Base-by-base conservation (phyloP, 78 protist genomes). In the Mastigamoeba balamuthi region DNA sequence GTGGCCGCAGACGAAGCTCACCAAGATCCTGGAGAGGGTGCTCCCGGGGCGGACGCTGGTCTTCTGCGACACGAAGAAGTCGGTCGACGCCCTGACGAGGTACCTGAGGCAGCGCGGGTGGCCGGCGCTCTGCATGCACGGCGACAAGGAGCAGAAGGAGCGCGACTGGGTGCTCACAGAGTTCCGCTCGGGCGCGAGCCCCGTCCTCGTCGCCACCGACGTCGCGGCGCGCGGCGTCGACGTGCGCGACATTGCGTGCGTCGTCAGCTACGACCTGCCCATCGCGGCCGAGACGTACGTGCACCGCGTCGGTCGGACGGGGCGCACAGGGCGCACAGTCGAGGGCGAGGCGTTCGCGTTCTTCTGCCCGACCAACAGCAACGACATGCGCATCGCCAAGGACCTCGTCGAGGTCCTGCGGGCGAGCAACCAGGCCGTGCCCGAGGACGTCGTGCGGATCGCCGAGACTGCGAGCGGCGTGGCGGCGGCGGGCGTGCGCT, bases 171-270 rank as follows among this genome's bases (percentile, higher is more conserved):
- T 77, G 37, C 74, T 75, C 33, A 28, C 42, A 36, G 33, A 72
- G 28, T 76, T 77, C 67, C n/a, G 63, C 23, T 43, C 43, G 42
- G 65, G 43, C n/a, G 23, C 40, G 30, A 66, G 73, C 38, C 86
- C 89, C 25, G 63, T 97, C 64, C 72, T 97, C 37, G 90, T 94
- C 33, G 99, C 98, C 43, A 97, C 99, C 27, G 98, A 95, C 37
- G 99, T 97, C 2, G 97, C 98, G 33, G 91, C 98, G 2, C 93
- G 98, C 29, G 98, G 99, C 8, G 87, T 97, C 30, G 98, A 85
- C 64, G 68, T 94, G 40, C 70, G 77, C 25, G 88, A 84, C 72
- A 84, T 84, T 30, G 80, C 52, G 68, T 76, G 66, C 65, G 88
- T 84, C 8, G 39, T 84, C 39, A 84, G 75, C 52, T 84, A 65